Evolutionary conservation across 2,329 filamentous ascomycete genomes (phyloP).

Genomic region (Aspergillus pseudonomiae): DNA sequence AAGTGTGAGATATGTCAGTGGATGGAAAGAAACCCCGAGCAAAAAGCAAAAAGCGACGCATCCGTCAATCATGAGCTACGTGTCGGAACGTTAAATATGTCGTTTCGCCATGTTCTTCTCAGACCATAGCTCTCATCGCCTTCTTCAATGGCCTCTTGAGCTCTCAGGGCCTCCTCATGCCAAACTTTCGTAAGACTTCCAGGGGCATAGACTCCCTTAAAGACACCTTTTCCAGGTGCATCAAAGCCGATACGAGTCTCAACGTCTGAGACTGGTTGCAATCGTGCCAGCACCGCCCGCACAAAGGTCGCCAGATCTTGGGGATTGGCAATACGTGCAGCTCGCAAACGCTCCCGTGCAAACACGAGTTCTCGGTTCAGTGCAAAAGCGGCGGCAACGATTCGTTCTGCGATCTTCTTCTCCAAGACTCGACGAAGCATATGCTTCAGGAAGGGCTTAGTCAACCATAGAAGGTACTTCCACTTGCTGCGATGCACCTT

Average conservation of each 20-base stretch:
- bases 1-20: background rate
- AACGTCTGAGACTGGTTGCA: constrained; percentile 71
- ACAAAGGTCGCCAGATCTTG: constrained; percentile 80
- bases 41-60: background rate
- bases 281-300: constrained; percentile 75
- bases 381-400: constrained; percentile 69
- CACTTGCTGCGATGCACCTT: constrained; percentile 71
- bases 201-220: constrained; percentile 83
- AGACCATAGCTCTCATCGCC: constrained; percentile 60
- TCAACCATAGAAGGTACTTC: constrained; percentile 75
- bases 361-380: constrained; percentile 86
- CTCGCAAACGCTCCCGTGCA: constrained; percentile 81
- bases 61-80: constrained; percentile 4
- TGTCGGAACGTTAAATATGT: constrained; percentile 66
- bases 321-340: constrained; percentile 80
- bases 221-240: constrained; percentile 64
- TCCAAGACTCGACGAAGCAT: constrained; percentile 80
- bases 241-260: constrained; percentile 73
- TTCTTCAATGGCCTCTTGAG: constrained; percentile 74
- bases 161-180: constrained; percentile 74
- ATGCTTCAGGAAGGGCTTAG: constrained; percentile 82
- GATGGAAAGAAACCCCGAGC: background rate
- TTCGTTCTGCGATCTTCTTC: constrained; percentile 71
- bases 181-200: constrained; percentile 89
- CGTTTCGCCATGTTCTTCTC: constrained; percentile 71